Base-by-base conservation (phyloP, 768 basidiomycete species). In the Amanita rubescens region DNA sequence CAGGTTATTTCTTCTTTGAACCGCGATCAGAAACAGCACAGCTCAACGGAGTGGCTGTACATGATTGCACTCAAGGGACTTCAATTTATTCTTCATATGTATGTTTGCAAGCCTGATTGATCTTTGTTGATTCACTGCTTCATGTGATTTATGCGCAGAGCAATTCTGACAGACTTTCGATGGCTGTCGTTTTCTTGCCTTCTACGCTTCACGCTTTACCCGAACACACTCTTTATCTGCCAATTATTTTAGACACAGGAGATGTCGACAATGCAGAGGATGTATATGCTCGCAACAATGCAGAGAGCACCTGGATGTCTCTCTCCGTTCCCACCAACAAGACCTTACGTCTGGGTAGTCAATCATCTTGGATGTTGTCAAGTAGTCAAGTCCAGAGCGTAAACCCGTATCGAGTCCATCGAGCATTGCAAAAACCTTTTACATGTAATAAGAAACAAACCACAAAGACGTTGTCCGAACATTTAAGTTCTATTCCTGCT, bases 101-200 rank as follows among this genome's bases (percentile, higher is more conserved):
- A 71, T 62, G 75, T 77, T 69, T 58, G 61, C 55, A 58, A 49
- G 56, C 63, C 56, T 57, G 61, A 55, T 66, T 54, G 59, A 57
- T 57, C 55, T 60, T 56, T 60, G 60, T 63, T 59, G 67, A 67
- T 68, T 71, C 67, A 70, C 68, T 60, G 42, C 68, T 64, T 64
- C 65, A 62, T 42, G 64, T 80, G 78, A 67, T 73, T 66, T 66
- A 62, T 62, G 61, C 65, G 55, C 71, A 72, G 65, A 63, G 63
- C 49, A 58, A 60, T 61, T 60, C 65, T 54, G 68, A 67, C 49
- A 67, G 71, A 60, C 82, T 76, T 51, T 86, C 86, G 30, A 69
- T 90, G 58, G 87, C 84, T 20, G 71, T 90, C 55, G 70, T 88
- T 53, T 86, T 80, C 66, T 67, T 87, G 43, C 87, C 87, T 47